phyloP scores from a whole-genome alignment of 805 yeast species.

The Barnettozyma sp. region DNA sequence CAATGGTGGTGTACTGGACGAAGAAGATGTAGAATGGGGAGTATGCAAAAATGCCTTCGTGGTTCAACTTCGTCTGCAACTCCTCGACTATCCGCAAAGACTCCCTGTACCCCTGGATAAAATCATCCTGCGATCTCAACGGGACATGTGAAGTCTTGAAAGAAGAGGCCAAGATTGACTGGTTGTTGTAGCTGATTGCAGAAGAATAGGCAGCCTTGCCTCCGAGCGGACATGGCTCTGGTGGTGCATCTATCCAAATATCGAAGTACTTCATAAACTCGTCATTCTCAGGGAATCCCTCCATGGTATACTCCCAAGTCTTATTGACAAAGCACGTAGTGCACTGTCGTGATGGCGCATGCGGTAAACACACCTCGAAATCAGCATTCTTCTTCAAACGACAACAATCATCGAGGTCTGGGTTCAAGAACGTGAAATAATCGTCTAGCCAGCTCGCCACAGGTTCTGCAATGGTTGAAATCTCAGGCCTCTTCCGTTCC shows the following conservation, averaged over 20 bases:
- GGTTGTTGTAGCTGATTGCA: slow-evolving; percentile 42
- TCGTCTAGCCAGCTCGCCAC: slow-evolving; percentile 93
- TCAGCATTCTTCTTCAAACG: slow-evolving; percentile 44
- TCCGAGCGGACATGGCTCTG: slow-evolving; percentile 91
- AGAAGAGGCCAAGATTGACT: slow-evolving; percentile 46
- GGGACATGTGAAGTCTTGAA: slow-evolving; percentile 80
- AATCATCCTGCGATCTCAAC: slow-evolving; percentile 75
- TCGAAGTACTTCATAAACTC: slow-evolving; percentile 67
- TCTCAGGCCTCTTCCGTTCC: slow-evolving; percentile 61
- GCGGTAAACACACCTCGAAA: slow-evolving; percentile 57
- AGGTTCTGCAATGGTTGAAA: slow-evolving; percentile 71
- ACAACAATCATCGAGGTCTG: slow-evolving; percentile 82
- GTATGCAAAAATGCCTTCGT: slow-evolving; percentile 68
- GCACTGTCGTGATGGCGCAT: slow-evolving; percentile 64
- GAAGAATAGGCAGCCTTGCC: slow-evolving; percentile 88
- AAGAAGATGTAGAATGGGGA: slow-evolving; percentile 91
- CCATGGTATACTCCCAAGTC: slow-evolving; percentile 66
- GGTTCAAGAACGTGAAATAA: slow-evolving; percentile 79
- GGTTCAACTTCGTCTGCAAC: slow-evolving; percentile 34
- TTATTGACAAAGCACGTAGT: slow-evolving; percentile 61
- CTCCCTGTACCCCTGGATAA: slow-evolving; percentile 69
- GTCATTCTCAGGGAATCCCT: slow-evolving; percentile 71
- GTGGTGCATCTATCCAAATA: slow-evolving; percentile 78
- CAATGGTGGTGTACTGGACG: slow-evolving; percentile 73
- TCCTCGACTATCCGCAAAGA: slow-evolving; percentile 61